Evolutionary conservation across 2,329 filamentous ascomycete species (phyloP).

Genomic region (Ilyonectria mors-panacis): DNA sequence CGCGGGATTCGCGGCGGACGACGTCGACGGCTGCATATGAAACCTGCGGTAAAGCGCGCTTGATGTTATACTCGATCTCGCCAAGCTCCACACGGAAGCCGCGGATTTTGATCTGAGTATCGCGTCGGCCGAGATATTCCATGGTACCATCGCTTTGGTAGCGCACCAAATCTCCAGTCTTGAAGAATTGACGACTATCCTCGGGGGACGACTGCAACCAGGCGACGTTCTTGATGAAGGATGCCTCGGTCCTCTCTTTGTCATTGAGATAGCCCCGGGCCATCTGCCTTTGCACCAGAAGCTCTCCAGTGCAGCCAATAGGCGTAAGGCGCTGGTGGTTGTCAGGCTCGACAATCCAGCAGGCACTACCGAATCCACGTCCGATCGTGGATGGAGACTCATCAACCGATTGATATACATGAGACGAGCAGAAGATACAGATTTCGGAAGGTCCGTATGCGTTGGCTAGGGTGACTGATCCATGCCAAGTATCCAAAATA

Average conservation of each 20-base stretch:
- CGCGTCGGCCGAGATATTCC: slow-evolving; percentile 49
- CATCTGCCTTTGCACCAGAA: slow-evolving; percentile 43
- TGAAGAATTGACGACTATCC: slow-evolving; percentile 50
- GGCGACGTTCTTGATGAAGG: slow-evolving; percentile 24
- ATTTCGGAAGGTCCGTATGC: slow-evolving; percentile 34
- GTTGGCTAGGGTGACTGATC: slow-evolving; percentile 24
- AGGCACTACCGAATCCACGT: slow-evolving; percentile 6
- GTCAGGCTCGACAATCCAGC: slow-evolving; percentile 19
- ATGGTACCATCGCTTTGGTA: slow-evolving; percentile 42
- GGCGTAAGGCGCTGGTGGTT: slow-evolving; percentile 39
- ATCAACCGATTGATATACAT: slow-evolving; percentile 14
- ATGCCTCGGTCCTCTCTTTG: slow-evolving; percentile 21
- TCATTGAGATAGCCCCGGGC: slow-evolving; percentile 42
- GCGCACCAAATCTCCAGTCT: slow-evolving; percentile 48
- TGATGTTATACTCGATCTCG: slow-evolving; percentile 47
- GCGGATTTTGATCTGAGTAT: slow-evolving; percentile 50
- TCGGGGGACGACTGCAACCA: background rate
- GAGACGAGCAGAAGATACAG: slow-evolving; percentile 20
- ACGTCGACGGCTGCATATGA: slow-evolving; percentile 40
- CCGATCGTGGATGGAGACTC: slow-evolving; percentile 11
- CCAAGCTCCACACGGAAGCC: slow-evolving; percentile 50
- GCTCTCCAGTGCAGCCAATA: slow-evolving; percentile 44
- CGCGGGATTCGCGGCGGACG: slow-evolving; percentile 3
- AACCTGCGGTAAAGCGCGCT: slow-evolving; percentile 23
- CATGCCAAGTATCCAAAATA: slow-evolving; percentile 22